These are phyloP conservation scores for Rhododendron ovatum DNA, from an alignment of 148 eudicot genomes.

Conservation along the genomic window DNA sequence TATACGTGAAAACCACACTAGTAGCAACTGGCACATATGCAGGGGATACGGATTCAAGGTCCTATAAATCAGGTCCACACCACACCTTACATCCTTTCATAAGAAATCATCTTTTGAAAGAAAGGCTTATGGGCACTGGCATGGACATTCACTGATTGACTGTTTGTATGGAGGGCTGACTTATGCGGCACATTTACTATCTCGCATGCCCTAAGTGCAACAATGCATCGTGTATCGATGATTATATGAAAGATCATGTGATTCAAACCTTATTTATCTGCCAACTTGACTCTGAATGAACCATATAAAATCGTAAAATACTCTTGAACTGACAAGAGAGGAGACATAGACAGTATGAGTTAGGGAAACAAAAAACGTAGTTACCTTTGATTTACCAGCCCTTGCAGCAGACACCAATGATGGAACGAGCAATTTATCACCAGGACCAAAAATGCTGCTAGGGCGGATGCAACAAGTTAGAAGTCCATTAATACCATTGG, in stretches of 20 bases:
- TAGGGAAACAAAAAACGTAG: not conserved
- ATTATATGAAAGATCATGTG: not conserved
- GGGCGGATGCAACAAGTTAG: slow-evolving; percentile 93
- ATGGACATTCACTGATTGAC: not conserved
- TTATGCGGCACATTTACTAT: not conserved
- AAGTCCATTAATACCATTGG: slow-evolving; percentile 83
- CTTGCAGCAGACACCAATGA: slow-evolving; percentile 87
- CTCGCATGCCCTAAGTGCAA: not conserved
- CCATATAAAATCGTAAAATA: not conserved
- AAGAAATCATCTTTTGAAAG: not conserved
- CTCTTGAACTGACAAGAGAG: not conserved
- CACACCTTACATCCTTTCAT: not conserved
- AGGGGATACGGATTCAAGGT: not conserved
- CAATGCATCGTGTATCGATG: not conserved
- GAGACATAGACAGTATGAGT: not conserved
- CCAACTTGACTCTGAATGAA: not conserved
- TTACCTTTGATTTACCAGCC: slow-evolving; percentile 93
- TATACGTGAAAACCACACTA: not conserved
- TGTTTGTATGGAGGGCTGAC: too few relatives aligned
- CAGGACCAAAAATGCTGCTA: slow-evolving; percentile 94
- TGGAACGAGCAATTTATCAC: slow-evolving; percentile 88
- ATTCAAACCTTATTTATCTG: not conserved
- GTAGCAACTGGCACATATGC: not conserved
- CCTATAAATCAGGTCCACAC: not conserved
- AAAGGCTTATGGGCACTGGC: not conserved